These are phyloP conservation scores for Fraxinus velutina DNA, from an alignment of 305 asterid species.

Conservation along the genomic window DNA sequence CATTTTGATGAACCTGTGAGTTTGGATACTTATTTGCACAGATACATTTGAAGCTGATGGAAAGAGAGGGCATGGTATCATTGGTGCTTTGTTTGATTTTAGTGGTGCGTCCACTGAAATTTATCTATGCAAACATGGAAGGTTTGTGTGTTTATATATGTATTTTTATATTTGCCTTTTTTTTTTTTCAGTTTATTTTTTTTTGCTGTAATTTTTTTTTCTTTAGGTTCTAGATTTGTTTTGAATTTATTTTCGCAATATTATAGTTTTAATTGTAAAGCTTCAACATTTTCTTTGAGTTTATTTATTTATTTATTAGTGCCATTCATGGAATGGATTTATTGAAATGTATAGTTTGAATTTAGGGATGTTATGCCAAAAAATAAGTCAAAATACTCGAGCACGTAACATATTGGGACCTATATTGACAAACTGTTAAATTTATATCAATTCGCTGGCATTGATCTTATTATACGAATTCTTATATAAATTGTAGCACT, in stretches of 20 bases:
- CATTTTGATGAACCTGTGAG: conserved; percentile 30
- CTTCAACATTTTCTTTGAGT: neutral
- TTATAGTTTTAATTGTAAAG: conserved; percentile 3
- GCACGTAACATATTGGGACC: neutral
- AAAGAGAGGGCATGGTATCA: conserved; percentile 38
- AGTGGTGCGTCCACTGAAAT: conserved; percentile 45
- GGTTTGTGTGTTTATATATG: conserved; percentile 40
- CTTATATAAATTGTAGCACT: neutral
- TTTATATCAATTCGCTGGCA: neutral
- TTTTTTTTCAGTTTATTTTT: neutral
- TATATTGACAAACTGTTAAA: neutral
- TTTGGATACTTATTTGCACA: conserved; percentile 5
- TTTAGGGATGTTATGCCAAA: neutral
- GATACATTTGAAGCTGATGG: conserved; percentile 42
- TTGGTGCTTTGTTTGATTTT: conserved; percentile 59
- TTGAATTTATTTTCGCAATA: neutral
- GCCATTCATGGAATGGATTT: neutral
- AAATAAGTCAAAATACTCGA: neutral
- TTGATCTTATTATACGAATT: neutral
- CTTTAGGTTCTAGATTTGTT: conserved; percentile 16
- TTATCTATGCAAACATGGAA: conserved; percentile 80
- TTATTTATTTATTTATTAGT: neutral
- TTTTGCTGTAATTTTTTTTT: neutral
- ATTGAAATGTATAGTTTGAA: neutral
- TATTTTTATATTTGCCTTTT: conserved; percentile 3